Evolutionary conservation across 306 rosid genomes (phyloP).

Genomic region (Crotalaria pallida): DNA sequence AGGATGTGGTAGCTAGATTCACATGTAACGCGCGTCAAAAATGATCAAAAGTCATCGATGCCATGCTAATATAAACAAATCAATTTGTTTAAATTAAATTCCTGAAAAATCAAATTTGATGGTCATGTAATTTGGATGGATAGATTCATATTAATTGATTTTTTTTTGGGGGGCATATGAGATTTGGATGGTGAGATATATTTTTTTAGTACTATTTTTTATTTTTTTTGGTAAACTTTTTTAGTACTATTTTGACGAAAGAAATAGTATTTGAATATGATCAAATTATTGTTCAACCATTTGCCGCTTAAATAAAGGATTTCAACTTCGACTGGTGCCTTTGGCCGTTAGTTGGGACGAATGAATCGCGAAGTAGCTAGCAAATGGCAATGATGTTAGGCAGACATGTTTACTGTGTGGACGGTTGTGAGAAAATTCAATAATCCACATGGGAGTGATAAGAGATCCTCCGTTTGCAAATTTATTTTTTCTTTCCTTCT

Average conservation of each 20-base stretch:
- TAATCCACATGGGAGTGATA: not conserved
- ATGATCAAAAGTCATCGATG: not conserved
- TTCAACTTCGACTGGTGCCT: not conserved
- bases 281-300: not conserved
- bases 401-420: not conserved
- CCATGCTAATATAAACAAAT: not conserved
- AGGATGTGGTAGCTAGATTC: not conserved
- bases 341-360: not conserved
- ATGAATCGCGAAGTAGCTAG: not conserved
- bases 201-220: not conserved
- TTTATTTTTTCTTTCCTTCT: too few species aligned
- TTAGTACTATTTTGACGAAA: not conserved
- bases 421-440: not conserved
- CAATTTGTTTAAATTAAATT: constrained; percentile 7
- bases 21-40: not conserved
- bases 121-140: not conserved
- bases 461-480: too few species aligned
- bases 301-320: not conserved
- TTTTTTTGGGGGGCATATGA: not conserved
- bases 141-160: not conserved
- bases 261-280: not conserved
- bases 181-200: not conserved
- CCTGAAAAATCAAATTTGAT: not conserved
- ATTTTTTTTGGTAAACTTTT: not conserved
- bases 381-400: not conserved